Base-by-base conservation (phyloP, 2,329 filamentous ascomycete species). In the Alternaria angustiovoidea region DNA sequence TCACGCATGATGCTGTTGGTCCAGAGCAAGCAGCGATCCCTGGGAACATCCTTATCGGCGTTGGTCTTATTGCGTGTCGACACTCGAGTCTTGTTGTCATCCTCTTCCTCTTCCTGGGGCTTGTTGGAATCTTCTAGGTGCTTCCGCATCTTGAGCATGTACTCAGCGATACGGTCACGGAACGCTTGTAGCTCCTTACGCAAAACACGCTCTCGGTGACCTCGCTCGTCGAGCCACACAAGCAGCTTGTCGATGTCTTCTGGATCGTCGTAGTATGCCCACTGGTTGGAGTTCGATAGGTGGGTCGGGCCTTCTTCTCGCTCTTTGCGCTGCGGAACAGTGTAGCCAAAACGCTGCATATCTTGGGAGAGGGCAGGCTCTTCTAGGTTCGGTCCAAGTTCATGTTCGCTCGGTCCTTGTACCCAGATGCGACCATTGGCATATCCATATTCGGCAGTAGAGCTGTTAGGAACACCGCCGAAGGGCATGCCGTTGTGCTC, bases 401-500 rank as follows among this genome's bases (percentile, higher is more conserved):
- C 92, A 75, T 96, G 87, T 57, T 94, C 89, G 75, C 97, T 93
- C 0, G 95, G 95, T 0, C 95, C 95, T 79, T 99, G 95, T 14
- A 99, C 89, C 95, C 95, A 99, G 57, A 99, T 86, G 59, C 94
- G 92, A 8, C 93, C 95, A 75, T 98, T 99, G 41, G 94, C 94
- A 75, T 98, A 99, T 8, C 87, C 89, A 22, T 94, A 93, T 46
- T 89, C 85, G 1, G 93, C 91, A 1, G 94, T 98, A 16, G 94
- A 97, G 78, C 93, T 96, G 65, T 87, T 88, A 0, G 94, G 94
- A 56, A 97, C 84, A 5, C 95, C 95, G 32, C 86, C 93, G 72
- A 94, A 97, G 0, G 95, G 95, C 94, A 98, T 98, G 24, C 94
- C 95, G 73, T 98, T 99, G 64, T 94, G 90, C 80, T 99, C 95